Base-by-base conservation (phyloP, 2,329 filamentous ascomycete genomes). In the Triangularia setosa region DNA sequence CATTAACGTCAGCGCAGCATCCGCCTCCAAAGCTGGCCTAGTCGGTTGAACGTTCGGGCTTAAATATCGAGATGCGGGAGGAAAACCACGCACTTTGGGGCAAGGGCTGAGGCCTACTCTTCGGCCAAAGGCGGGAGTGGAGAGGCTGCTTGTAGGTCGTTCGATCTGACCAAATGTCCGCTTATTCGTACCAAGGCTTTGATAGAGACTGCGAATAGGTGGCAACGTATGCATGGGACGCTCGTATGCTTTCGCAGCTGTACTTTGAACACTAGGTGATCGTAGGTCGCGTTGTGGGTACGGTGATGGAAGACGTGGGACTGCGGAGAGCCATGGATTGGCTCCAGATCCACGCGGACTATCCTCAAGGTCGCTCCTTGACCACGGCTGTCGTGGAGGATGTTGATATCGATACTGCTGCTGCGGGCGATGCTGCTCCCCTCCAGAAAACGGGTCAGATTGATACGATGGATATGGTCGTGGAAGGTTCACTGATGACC, bases 401-500 rank as follows among this genome's bases (percentile, higher is more conserved):
- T 48, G 6, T 53, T 61, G 61, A 14, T 57, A 33, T 6, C 61
- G 18, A 24, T 58, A 24, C 8, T 58, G 30, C 6, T 40, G 48
- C 56, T 16, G 16, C 11, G 11, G 40, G 40, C 40, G 40, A 9
- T 30, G 60, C 5, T 48, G 55, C 3, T 64, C 58, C 35, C 55
- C 57, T 16, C 24, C 63, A n/a, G 61, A 35, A 23, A 40, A 28
- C 5, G 59, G 53, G 24, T 28, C 24, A 11, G 48, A 48, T 18
- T 58, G 61, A 27, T 53, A 3, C 9, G 55, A 25, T 23, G 53
- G 21, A 21, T 56, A 40, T 6, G 24, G 35, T 21, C n/a, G 55
- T 55, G 59, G 35, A 5, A 62, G 60, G 12, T 78, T 78, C 1
- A 72, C 70, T 4, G 72, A 61, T 8, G 71, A 72, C 74, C 74